Evolutionary conservation across 2,329 filamentous ascomycete genomes (phyloP), one percentile per base, ranked within the genome.

Genomic region (Mycogone perniciosa): DNA sequence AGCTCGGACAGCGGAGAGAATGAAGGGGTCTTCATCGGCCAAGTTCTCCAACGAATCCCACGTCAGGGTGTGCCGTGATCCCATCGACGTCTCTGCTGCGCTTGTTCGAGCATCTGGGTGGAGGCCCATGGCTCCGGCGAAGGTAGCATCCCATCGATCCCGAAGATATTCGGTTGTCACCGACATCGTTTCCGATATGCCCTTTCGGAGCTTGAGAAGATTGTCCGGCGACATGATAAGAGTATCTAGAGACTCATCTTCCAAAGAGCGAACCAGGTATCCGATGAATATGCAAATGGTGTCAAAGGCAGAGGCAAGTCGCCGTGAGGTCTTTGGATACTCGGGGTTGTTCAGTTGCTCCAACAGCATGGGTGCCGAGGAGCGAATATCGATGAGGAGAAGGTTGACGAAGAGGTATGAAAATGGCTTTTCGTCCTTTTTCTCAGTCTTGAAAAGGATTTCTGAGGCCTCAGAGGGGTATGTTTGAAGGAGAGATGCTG

Each of bases 81-180:
- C 77, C 9, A 68, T 67, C 10, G 67, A 66, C 2, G 74, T 75
- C 37, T 75, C 67, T 10, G 73, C 65, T 2, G 66, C 67, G 9
- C 67, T 69, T 2, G 60, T 54, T 33, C 80, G 75, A 5, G 80
- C 79, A 7, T 77, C 75, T 1, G 76, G 77, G 59, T 86, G 79
- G 6, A 86, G 62, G 3, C 82, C 82, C 62, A 77, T 74, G 6
- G 79, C 78, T 8, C 82, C 83, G 4, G 81, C 77, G n/a, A 80
- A 70, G 2, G 79, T 77, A 4, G 80, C 80, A 60, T 88, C 84
- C 80, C 81, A 87, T n/a, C 84, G 71, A 60, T 88, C 85, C 38
- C 83, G 77, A 2, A 88, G 72, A 62, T 82, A 84, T 65, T 87
- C 84, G 53, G 84, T 75, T 0, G 77, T 76, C 2, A 83, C 65